phyloP scores from a whole-genome alignment of 2,329 filamentous ascomycete genomes.

The Beauveria varroae region DNA sequence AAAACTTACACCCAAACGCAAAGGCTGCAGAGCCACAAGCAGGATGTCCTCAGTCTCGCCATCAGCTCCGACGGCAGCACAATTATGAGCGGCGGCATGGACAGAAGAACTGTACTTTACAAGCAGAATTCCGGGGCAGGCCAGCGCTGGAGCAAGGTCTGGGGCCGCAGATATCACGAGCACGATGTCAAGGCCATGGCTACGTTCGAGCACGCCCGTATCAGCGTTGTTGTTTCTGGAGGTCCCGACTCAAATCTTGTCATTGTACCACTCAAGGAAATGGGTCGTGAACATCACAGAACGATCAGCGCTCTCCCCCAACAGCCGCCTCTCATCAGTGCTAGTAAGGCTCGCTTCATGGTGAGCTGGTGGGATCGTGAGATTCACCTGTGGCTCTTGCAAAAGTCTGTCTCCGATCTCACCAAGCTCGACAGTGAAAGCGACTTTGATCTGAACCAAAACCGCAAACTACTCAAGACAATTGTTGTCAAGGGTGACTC shows the following conservation, averaged over 20 bases:
- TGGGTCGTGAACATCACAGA: constrained; percentile 77
- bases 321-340: constrained; percentile 63
- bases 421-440: constrained; percentile 31
- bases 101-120: constrained; percentile 79
- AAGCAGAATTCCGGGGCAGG: constrained; percentile 54
- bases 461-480: constrained; percentile 60
- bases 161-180: constrained; percentile 77
- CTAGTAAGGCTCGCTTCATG: constrained; percentile 64
- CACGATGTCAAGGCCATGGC: constrained; percentile 96
- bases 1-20: constrained; percentile 86
- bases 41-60: constrained; percentile 85
- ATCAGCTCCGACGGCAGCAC: constrained; percentile 71
- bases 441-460: constrained; percentile 39
- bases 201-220: constrained; percentile 72
- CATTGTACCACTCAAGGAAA: constrained; percentile 64
- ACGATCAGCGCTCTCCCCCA: constrained; percentile 80
- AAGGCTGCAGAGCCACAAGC: constrained; percentile 76
- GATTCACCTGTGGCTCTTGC: constrained; percentile 69
- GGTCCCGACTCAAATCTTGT: constrained; percentile 82
- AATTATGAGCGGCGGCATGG: constrained; percentile 87
- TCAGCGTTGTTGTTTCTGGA: constrained; percentile 87
- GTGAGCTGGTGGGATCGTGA: constrained; percentile 91
- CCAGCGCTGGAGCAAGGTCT: constrained; percentile 75
- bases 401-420: constrained; percentile 38
- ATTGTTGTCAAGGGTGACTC: constrained; percentile 68